These are phyloP conservation scores for Cordyceps cateniannulata DNA, from an alignment of 2,329 filamentous ascomycete genomes.

Conservation along the genomic window DNA sequence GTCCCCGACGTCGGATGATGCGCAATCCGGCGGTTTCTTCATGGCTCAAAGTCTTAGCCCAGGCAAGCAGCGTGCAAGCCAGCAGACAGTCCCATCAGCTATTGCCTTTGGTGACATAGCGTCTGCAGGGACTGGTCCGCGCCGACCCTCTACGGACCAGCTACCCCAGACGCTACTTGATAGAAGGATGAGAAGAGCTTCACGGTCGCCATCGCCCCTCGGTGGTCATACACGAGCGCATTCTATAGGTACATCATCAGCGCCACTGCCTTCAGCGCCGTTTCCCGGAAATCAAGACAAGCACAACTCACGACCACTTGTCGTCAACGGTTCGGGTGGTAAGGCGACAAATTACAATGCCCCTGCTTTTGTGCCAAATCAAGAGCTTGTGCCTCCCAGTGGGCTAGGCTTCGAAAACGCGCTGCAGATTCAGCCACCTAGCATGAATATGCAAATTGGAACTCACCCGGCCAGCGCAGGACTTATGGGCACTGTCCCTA, in stretches of 20 bases:
- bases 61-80: slow-evolving; percentile 19
- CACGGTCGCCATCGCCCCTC: slow-evolving; percentile 50
- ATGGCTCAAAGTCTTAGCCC: slow-evolving; percentile 23
- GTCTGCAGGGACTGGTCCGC: slow-evolving; percentile 32
- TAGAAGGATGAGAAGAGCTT: slow-evolving; percentile 45
- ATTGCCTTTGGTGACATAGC: slow-evolving; percentile 44
- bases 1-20: slow-evolving; percentile 44
- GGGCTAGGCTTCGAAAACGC: slow-evolving; percentile 5
- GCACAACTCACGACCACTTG: slow-evolving; percentile 37
- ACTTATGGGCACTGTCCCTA: slow-evolving; percentile 1
- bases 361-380: neutral
- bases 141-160: slow-evolving; percentile 47
- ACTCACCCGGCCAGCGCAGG: slow-evolving; percentile 15
- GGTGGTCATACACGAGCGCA: slow-evolving; percentile 43
- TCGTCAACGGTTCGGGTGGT: slow-evolving; percentile 44
- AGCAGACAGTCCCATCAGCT: slow-evolving; percentile 25
- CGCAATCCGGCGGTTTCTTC: slow-evolving; percentile 23
- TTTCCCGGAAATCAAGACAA: slow-evolving; percentile 31
- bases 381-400: neutral
- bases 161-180: slow-evolving; percentile 48
- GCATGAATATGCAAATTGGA: neutral
- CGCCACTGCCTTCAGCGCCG: slow-evolving; percentile 32
- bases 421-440: slow-evolving; percentile 6
- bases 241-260: slow-evolving; percentile 34
- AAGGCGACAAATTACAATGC: slow-evolving; percentile 23